Base-by-base conservation (phyloP, 495 filamentous ascomycete genomes). In the Tuber melanosporum region DNA sequence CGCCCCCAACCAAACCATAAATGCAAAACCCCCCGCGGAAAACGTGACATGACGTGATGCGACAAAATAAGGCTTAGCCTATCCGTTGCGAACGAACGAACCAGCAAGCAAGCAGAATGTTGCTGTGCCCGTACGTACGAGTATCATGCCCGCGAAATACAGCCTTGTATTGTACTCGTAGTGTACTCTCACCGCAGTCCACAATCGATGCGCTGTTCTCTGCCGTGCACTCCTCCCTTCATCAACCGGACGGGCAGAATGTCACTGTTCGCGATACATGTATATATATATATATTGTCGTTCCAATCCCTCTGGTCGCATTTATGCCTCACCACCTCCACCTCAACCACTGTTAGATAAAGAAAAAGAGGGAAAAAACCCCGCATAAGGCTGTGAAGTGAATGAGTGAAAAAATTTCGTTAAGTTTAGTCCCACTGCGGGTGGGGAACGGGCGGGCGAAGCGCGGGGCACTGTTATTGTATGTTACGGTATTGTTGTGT, bases 1-100 rank as follows among this genome's bases (percentile, higher is more conserved):
- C 49, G 20, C 22, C 49, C 47, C 52, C 52, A 62, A 62, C 10
- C 52, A 62, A 62, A 62, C 10, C 52, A 62, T 62, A n/a, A n/a
- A 3, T 62, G 52, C n/a, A 14, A 32, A 62, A 62, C n/a, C 52
- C 52, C 52, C 45, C 45, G 45, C n/a, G 10, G 52, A 62, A 66
- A 66, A 66, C 57, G 57, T 66, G 57, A 66, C 26, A 66, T 66
- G 57, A 66, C 57, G 57, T 66, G 57, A 66, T 14, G 57, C 57
- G 26, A 66, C 57, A 66, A 66, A 66, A 66, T n/a, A 66, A 26
- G 57, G 57, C 26, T 36, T 36, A 66, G 26, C 57, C 7, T 36
- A 32, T 66, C 57, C 57, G 32, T 8, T 5, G 26, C 57, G 57
- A 36, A 36, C 57, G 32, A 66, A 19, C 26, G 57, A 66, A 19